Evolutionary conservation across 129 eudicot genomes (phyloP), one percentile per base, ranked within the genome.

Genomic region (Tagetes patula): DNA sequence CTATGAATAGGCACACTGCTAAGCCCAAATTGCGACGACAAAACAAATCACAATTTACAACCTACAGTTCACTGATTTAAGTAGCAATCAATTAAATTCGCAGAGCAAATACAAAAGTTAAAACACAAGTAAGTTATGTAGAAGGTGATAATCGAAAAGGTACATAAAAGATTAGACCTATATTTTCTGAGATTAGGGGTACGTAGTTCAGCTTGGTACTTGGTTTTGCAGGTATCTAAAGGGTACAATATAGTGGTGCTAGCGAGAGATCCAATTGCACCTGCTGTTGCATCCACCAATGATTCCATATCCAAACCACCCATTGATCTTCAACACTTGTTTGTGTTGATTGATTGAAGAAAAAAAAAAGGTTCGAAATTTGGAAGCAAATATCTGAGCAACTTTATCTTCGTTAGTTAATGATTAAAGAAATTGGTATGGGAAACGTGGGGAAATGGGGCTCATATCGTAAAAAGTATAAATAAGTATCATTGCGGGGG

Each of bases 231-330:
- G 72, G 98, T 93, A 52, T 93, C 98, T 39, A 93, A 80, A 42
- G 98, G 98, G 81, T 93, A 93, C 64, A 93, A 55, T n/a, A 93
- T 75, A 38, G 96, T 90, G 45, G 98, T 93, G 81, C 98, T 93
- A 31, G 89, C 90, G 33, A 93, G 86, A 55, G 98, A 76, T 75
- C 98, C 98, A 13, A 93, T 81, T 4, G 98, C 96, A 20, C 96
- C 98, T 8, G 98, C 86, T 6, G 98, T 86, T 75, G 98, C 98
- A 75, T 93, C 98, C 72, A 85, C 88, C 71, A 93, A 65, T 2
- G 98, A 89, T 71, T 93, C 98, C 92, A 93, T 82, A 73, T 83
- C 85, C 52, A 89, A 85, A 67, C 64, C 88, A 80, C 69, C 88
- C 87, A 69, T 69, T 13, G 12, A 46, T 14, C 4, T 59, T 13